Evolutionary conservation across 1,284 basidiomycete species (phyloP).

Genomic region (Malassezia japonica): DNA sequence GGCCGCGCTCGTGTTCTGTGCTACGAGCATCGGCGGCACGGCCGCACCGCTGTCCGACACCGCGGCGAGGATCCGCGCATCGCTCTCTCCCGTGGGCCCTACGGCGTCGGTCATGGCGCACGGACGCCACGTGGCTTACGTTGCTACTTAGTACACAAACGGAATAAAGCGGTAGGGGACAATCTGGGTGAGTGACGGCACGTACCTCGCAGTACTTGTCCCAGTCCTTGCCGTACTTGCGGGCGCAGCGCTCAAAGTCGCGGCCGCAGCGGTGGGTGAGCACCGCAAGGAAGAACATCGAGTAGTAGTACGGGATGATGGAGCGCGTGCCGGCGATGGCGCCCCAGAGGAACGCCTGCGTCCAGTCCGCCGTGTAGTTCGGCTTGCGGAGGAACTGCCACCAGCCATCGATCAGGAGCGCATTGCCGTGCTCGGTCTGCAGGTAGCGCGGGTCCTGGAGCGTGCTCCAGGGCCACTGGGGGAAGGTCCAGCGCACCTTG

Average conservation of each 20-base stretch:
- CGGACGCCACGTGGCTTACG: constrained; percentile 9
- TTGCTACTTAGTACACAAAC: constrained; percentile 50
- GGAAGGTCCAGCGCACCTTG: constrained; percentile 70
- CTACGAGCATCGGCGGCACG: not conserved
- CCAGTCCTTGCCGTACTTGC: constrained; percentile 58
- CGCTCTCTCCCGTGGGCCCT: not conserved
- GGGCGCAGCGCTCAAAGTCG: constrained; percentile 58
- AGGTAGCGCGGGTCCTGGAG: constrained; percentile 81
- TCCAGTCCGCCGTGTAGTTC: constrained; percentile 63
- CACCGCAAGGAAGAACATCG: constrained; percentile 38
- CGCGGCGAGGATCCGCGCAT: not conserved
- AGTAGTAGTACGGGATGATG: constrained; percentile 78
- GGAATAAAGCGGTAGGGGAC: constrained; percentile 87
- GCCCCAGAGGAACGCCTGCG: constrained; percentile 70
- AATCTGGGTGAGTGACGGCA: constrained; percentile 39
- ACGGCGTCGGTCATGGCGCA: not conserved
- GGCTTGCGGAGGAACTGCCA: constrained; percentile 59
- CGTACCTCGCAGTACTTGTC: constrained; percentile 24
- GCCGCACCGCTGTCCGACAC: not conserved
- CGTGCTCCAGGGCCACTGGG: constrained; percentile 78
- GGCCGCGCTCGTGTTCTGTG: not conserved
- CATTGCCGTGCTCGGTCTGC: constrained; percentile 88
- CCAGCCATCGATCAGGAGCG: constrained; percentile 73
- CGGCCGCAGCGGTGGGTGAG: constrained; percentile 41
- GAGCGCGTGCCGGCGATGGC: constrained; percentile 70